phyloP scores from a whole-genome alignment of 2,329 filamentous ascomycete genomes.

The Endocalyx cinctus region DNA sequence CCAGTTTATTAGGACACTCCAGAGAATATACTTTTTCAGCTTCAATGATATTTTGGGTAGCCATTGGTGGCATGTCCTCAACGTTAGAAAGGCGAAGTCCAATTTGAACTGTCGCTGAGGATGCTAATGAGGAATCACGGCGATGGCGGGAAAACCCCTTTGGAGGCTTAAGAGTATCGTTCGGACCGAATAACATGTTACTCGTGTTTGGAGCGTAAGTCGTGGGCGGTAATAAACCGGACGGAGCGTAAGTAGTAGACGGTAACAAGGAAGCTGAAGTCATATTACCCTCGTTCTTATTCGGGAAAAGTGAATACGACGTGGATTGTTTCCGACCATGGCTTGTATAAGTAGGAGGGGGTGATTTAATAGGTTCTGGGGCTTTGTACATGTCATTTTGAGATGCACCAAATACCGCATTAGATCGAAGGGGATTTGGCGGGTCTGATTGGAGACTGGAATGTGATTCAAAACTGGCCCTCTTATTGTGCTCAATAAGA shows the following conservation, averaged over 20 bases:
- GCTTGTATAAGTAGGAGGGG: constrained; percentile 14
- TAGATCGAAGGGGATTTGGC: constrained; percentile 31
- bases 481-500: constrained; percentile 27
- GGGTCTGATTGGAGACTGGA: constrained; percentile 11
- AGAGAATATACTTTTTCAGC: constrained; percentile 35
- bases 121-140: constrained; percentile 58
- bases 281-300: constrained; percentile 22
- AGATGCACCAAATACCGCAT: constrained; percentile 30
- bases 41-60: constrained; percentile 26
- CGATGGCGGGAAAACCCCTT: constrained; percentile 40
- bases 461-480: too few relatives aligned
- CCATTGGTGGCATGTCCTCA: constrained; percentile 41
- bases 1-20: constrained; percentile 25
- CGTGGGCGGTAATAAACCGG: too few relatives aligned
- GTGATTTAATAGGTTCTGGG: constrained; percentile 24
- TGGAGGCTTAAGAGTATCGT: constrained; percentile 37
- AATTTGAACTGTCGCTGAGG: constrained; percentile 67
- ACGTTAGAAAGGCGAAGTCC: constrained; percentile 62
- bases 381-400: constrained; percentile 14
- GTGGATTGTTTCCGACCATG: constrained; percentile 31
- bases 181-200: constrained; percentile 11
- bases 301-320: constrained; percentile 37
- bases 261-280: constrained; percentile 38
- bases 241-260: constrained; percentile 41
- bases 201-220: constrained; percentile 6